Base-by-base conservation (phyloP, 2,329 filamentous ascomycete species). In the Calonectria fujianensis region DNA sequence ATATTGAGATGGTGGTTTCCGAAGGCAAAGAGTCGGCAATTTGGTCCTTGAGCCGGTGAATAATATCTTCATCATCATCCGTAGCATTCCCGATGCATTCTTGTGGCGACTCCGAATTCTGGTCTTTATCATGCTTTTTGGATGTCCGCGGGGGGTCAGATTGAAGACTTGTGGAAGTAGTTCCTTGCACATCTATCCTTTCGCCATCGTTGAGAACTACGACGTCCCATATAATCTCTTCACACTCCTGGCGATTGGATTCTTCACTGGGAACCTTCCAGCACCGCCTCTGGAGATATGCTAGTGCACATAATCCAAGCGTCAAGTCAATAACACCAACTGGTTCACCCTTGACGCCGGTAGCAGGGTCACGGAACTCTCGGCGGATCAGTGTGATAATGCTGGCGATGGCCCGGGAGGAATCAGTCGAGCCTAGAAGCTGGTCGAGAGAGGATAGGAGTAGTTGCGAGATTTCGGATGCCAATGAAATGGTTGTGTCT, bases 381-480 rank as follows among this genome's bases (percentile, higher is more conserved):
- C 91, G 88, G 37, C 91, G 88, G 61, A 94, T 89, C 39, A 94
- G 85, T 1, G 90, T 90, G 76, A 94, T 89, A 79, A 94, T 93
- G 81, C 91, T 92, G 3, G 92, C 91, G 73, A 94, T 92, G 14
- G 92, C 92, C 51, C 92, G 86, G 2, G 92, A 93, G 2, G 92
- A 93, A 81, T 94, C 92, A n/a, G 92, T 94, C 3, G 91, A 92
- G 18, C 92, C 92, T 35, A 94, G 90, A 50, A 93, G 89, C 76
- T 92, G 90, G 80, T 94, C 92, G 29, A 94, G 84, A 0, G 90
- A 89, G 3, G 88, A 88, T 11, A 94, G 85, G 0, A 92, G 83
- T 39, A 92, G 84, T 74, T 92, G 90, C 0, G 91, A 91, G 8
- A 91, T 82, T 66, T 92, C 89, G 10, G 90, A 91, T 7, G 87